These are phyloP conservation scores for Monosporascus sp. DNA, from an alignment of 2,329 filamentous ascomycete species.

Conservation along the genomic window DNA sequence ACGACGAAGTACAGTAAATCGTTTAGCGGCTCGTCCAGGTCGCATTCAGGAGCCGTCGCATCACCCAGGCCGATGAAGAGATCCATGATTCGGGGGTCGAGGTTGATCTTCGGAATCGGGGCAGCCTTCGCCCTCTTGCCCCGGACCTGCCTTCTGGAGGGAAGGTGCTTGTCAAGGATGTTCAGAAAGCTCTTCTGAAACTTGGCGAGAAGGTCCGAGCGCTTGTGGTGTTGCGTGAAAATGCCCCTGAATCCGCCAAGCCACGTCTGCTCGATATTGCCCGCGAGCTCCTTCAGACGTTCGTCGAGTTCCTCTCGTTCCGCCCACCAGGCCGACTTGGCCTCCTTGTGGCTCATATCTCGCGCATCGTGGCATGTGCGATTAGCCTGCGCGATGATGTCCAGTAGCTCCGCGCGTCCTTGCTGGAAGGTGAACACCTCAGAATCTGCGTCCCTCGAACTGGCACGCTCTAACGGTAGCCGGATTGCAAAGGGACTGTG, in stretches of 20 bases:
- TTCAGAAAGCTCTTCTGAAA: slow-evolving; percentile 76
- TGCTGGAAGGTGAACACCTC: slow-evolving; percentile 80
- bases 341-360: slow-evolving; percentile 67
- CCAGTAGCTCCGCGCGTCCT: slow-evolving; percentile 71
- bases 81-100: slow-evolving; percentile 66
- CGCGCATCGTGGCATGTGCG: slow-evolving; percentile 70
- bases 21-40: slow-evolving; percentile 83
- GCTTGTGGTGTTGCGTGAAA: slow-evolving; percentile 68
- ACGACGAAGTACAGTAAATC: slow-evolving; percentile 95
- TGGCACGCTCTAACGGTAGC: slow-evolving; percentile 77
- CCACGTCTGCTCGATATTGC: slow-evolving; percentile 89
- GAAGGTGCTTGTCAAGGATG: slow-evolving; percentile 77
- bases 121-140: slow-evolving; percentile 47
- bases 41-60: slow-evolving; percentile 58
- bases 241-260: slow-evolving; percentile 91
- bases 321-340: slow-evolving; percentile 83
- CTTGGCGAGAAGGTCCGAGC: slow-evolving; percentile 59
- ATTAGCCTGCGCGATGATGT: slow-evolving; percentile 79
- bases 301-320: slow-evolving; percentile 75
- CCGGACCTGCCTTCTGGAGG: slow-evolving; percentile 65
- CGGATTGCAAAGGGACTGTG: slow-evolving; percentile 80
- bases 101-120: slow-evolving; percentile 34
- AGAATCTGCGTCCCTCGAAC: slow-evolving; percentile 68
- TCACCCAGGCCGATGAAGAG: slow-evolving; percentile 83
- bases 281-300: slow-evolving; percentile 70